Evolutionary conservation across 345 rosid genomes (phyloP), one percentile per base, ranked within the genome.

Genomic region (Arabidopsis thaliana): DNA sequence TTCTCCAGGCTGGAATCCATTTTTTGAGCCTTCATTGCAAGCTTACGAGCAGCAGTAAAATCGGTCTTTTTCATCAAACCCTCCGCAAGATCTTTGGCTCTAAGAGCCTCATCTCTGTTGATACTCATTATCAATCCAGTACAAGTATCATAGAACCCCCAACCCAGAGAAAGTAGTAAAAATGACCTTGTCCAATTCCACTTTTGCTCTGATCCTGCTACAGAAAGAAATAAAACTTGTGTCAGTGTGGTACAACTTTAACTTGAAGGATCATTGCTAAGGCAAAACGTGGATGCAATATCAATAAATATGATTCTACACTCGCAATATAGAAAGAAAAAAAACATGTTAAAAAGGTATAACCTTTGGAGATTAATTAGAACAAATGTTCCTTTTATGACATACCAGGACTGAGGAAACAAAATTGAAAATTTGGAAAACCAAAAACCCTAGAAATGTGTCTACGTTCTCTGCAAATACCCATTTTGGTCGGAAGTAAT

Each of bases 41-140:
- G 60, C 78, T 75, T 94, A 67, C 86, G 96, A 61, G 97, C 99
- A 40, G 73, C 82, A 0, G 44, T 37, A 77, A 87, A 95, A 50
- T 95, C 93, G 58, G 79, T 64, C 61, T 69, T 84, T 62, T 80
- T 80, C 97, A 95, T 85, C 79, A 82, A 85, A 53, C 50, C 79
- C 81, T 87, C 94, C 1, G 99, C 99, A 44, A 87, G 62, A 8
- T 25, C 84, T 82, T 79, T 89, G 78, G 93, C 93, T 78, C 94
- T 88, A 60, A 89, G 53, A 74, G 99, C 99, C 89, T 92, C 99
- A 67, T 90, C 98, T 77, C 85, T 92, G 75, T 95, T 90, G 82
- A 89, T 81, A 55, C 80, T 93, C 99, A 92, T 95, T 44, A 37
- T 46, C 76, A 66, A 23, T 14, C 37, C 61, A 64, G 16, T 45